Evolutionary conservation across 83 land plant species (phyloP), one percentile per base, ranked within the genome.

Genomic region (Diphasiastrum complanatum): DNA sequence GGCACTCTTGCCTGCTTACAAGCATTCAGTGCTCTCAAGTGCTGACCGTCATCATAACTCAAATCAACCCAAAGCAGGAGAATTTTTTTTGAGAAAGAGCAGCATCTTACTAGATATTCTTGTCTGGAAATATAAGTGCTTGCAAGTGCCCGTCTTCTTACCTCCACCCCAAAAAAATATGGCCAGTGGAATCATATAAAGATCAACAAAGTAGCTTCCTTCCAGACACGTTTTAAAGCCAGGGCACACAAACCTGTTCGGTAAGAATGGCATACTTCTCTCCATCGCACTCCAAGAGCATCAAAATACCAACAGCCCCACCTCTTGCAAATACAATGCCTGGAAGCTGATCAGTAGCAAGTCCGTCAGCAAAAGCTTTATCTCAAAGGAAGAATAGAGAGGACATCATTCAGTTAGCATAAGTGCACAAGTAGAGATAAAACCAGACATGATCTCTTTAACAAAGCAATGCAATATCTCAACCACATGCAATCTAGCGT

Each of bases 291-390:
- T 88, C 91, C 79, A 92, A 55, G 45, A 92, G 71, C 56, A 92
- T 85, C 33, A 92, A 58, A 12, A 88, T 75, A 43, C 81, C 96
- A 43, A 88, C 95, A 53, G 98, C 83, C 18, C 79, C 86, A 45
- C 98, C 98, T 41, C 98, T 64, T 48, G 85, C 87, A 76, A 92
- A 92, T 12, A 88, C 91, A 72, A 92, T 81, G 16, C 98, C 98
- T 67, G 98, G 98, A 72, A 91, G 68, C 97, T 91, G 80, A 41
- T 10, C 50, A 67, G 6, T 41, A 16, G 30, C 33, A 33, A 28
- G 5, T 14, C 19, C 22, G 20, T 49, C 22, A 49, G 43, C 43
- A n/a, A n/a, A n/a, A n/a, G n/a, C n/a, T n/a, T 14, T 14, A 49
- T 49, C 20, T 49, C 10, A 38, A 8, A 38, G 14, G 14, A 38